Conservation (phyloP, 169 alveolate genomes). For the Eimeria falciformis region DNA sequence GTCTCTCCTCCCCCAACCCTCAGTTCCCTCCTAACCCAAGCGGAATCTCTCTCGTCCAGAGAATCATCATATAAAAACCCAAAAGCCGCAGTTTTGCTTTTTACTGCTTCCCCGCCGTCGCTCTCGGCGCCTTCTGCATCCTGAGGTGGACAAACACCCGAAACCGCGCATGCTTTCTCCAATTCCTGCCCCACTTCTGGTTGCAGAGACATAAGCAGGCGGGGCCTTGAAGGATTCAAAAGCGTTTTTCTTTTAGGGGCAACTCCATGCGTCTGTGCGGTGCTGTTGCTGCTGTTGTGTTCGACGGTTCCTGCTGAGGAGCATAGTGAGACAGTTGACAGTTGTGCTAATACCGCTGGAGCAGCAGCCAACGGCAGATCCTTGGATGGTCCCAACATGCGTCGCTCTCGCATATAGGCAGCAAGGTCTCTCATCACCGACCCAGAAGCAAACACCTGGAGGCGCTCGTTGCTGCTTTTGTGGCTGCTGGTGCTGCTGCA, state of each 20-base stretch:
- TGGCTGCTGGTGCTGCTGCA: not conserved
- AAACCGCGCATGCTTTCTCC: not conserved
- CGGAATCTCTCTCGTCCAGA: conserved; percentile 31
- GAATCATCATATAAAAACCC: conserved; percentile 27
- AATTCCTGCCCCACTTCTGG: not conserved
- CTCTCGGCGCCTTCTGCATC: conserved; percentile 13
- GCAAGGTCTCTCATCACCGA: not conserved
- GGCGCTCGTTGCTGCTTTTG: not conserved
- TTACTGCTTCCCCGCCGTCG: not conserved
- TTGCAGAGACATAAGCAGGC: not conserved
- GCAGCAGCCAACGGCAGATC: not conserved
- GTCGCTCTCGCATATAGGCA: not conserved
- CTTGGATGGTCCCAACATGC: not conserved
- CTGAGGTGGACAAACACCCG: too few relatives aligned
- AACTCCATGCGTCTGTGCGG: not conserved
- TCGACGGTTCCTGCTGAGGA: not conserved
- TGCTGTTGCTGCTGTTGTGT: not conserved
- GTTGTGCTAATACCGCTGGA: not conserved
- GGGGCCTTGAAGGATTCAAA: conserved; percentile 7
- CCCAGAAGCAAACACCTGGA: not conserved
- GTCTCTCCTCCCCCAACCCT: conserved; percentile 53
- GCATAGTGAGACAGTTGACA: too few relatives aligned
- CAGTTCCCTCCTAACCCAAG: conserved; percentile 20
- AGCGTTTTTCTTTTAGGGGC: too few relatives aligned
- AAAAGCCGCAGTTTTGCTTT: not conserved